Base-by-base conservation (phyloP, 306 rosid genomes). In the Rosa lucieae region DNA sequence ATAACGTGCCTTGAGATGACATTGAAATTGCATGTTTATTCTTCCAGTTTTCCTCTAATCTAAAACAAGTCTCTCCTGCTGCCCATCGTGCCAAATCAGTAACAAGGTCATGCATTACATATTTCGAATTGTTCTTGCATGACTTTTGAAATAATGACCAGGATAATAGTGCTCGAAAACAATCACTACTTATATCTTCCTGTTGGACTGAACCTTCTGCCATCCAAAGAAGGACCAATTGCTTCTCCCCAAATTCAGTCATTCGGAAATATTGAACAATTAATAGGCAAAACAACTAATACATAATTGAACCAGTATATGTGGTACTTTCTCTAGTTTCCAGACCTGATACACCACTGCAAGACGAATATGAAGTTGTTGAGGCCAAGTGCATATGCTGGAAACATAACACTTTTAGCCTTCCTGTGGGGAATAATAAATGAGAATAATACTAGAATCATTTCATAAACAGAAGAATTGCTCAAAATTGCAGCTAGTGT, bases 61-160 rank as follows among this genome's bases (percentile, higher is more conserved):
- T 26, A 5, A 35, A 18, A 48, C 48, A 80, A 46, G 77, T 75
- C 14, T 78, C 74, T 66, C 70, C 67, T 1, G 52, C 78, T 48
- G 70, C 20, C 9, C 37, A 72, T 43, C 10, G n/a, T 0, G 79
- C 80, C 9, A 83, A n/a, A 51, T 74, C 67, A 29, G 79, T 68
- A 3, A 83, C 42, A 10, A 83, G 71, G 29, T 83, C 83, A 51
- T 83, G 83, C 77, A 81, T 74, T 10, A 69, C 73, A 85, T 74
- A 85, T 53, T 0, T 26, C 0, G 8, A 0, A 2, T 15, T 20
- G 15, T 3, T 12, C 0, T 11, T 26, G 5, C n/a, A 23, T 9
- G 49, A 40, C 32, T 15, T 20, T 42, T 84, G 82, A 14, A 84
- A 73, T 52, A 84, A 69, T 20, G 80, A 77, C 44, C 78, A 73